These are phyloP conservation scores for Artomyces pyxidatus DNA, from an alignment of 768 basidiomycete species.

Conservation along the genomic window DNA sequence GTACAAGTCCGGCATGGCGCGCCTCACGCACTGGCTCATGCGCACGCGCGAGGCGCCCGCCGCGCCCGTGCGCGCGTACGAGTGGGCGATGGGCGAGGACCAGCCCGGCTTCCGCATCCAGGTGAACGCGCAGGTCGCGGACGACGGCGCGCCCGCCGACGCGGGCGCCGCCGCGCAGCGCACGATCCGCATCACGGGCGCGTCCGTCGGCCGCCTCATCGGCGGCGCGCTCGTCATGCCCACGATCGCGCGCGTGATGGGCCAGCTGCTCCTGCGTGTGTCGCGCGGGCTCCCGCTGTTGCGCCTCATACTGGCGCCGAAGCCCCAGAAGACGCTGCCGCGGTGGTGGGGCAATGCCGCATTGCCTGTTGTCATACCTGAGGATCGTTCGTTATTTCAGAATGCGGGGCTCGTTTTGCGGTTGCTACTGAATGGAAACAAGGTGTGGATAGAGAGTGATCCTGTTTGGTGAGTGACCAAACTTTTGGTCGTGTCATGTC, in stretches of 20 bases:
- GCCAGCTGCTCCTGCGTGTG: constrained; percentile 44
- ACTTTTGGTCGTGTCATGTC: neutral
- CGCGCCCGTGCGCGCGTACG: constrained; percentile 10
- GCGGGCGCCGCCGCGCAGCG: constrained; percentile 46
- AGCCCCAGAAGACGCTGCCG: neutral
- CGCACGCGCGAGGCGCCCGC: constrained; percentile 8
- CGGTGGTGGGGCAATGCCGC: neutral
- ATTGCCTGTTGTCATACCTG: neutral
- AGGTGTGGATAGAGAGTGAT: constrained; percentile 58
- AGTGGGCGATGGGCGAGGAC: constrained; percentile 18
- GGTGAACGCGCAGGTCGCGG: constrained; percentile 15
- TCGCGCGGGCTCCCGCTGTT: constrained; percentile 36
- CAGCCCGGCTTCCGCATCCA: constrained; percentile 19
- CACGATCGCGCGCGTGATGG: constrained; percentile 58
- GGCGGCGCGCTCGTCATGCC: constrained; percentile 67
- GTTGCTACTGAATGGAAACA: constrained; percentile 42
- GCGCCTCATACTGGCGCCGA: constrained; percentile 23
- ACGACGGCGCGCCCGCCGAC: constrained; percentile 14
- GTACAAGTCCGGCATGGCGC: constrained; percentile 18
- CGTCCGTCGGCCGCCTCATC: constrained; percentile 56
- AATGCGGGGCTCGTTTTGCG: constrained; percentile 22
- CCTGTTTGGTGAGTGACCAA: constrained; percentile 52
- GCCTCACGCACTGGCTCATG: constrained; percentile 19
- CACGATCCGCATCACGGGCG: constrained; percentile 47
- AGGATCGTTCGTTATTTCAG: constrained; percentile 12